Conservation (phyloP, 257 asterid species). For the Gentiana macrophylla region DNA sequence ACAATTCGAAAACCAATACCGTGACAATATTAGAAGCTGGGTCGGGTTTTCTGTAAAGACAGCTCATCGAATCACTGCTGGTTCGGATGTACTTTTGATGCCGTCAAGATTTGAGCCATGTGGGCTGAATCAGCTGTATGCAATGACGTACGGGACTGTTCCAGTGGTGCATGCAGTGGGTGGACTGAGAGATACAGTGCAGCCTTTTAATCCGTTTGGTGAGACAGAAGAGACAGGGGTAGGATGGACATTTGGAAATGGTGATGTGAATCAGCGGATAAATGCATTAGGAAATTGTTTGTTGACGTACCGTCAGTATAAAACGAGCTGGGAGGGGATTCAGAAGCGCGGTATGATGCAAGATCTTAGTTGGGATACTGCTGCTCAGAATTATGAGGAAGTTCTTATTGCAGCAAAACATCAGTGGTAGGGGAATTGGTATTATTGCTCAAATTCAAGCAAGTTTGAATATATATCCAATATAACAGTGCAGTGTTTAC, state of each 20-base stretch:
- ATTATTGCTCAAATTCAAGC: neutral
- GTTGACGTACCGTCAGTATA: slow-evolving; percentile 59
- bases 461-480: neutral
- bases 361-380: slow-evolving; percentile 87
- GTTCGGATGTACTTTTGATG: slow-evolving; percentile 74
- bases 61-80: slow-evolving; percentile 89
- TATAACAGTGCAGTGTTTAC: too few species aligned
- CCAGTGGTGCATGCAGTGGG: slow-evolving; percentile 97
- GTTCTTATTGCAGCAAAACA: slow-evolving; percentile 82
- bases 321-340: slow-evolving; percentile 81
- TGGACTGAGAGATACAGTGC: slow-evolving; percentile 84
- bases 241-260: slow-evolving; percentile 80
- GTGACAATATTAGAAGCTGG: slow-evolving; percentile 67
- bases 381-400: slow-evolving; percentile 79
- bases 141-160: slow-evolving; percentile 79
- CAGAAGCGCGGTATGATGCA: slow-evolving; percentile 81
- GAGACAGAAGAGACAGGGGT: slow-evolving; percentile 79
- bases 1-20: slow-evolving; percentile 54
- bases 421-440: slow-evolving; percentile 50
- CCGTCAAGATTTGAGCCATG: slow-evolving; percentile 98
- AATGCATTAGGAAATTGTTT: slow-evolving; percentile 74
- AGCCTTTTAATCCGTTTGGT: slow-evolving; percentile 72
- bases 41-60: slow-evolving; percentile 86
- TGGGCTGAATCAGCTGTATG: slow-evolving; percentile 92
- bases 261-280: slow-evolving; percentile 47